phyloP scores from a whole-genome alignment of 176 grass and related monocot genomes.

The Triticum urartu region DNA sequence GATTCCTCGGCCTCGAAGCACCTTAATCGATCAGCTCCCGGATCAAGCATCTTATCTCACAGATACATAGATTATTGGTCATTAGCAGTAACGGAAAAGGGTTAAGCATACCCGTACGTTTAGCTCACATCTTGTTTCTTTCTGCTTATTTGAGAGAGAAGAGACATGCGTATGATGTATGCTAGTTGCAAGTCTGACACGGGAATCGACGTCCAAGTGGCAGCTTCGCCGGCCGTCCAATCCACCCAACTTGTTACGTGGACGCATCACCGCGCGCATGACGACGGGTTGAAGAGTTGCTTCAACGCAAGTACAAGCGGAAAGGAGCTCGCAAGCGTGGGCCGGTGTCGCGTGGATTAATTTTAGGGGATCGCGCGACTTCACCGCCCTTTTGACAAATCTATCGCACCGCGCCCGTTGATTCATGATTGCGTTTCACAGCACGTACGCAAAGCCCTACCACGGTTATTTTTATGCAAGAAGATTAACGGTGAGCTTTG shows the following conservation, averaged over 20 bases:
- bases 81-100: not conserved
- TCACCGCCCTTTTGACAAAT: not conserved
- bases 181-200: not conserved
- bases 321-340: not conserved
- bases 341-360: not conserved
- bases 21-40: not conserved
- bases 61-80: not conserved
- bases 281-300: slow-evolving; percentile 17
- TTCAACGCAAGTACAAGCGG: slow-evolving; percentile 29
- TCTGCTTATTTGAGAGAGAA: not conserved
- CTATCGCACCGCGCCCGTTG: not conserved
- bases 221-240: not conserved
- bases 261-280: slow-evolving; percentile 25
- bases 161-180: not conserved
- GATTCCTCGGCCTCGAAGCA: not conserved
- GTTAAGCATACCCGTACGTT: not conserved
- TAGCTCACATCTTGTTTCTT: not conserved
- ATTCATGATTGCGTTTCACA: not conserved
- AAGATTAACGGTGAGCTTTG: not conserved
- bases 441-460: not conserved
- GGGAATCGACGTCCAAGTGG: not conserved
- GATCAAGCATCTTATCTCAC: not conserved
- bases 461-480: not conserved
- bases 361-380: not conserved
- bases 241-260: slow-evolving; percentile 18